Base-by-base conservation (phyloP, 2,329 filamentous ascomycete genomes). In the Hysterium pulicare region DNA sequence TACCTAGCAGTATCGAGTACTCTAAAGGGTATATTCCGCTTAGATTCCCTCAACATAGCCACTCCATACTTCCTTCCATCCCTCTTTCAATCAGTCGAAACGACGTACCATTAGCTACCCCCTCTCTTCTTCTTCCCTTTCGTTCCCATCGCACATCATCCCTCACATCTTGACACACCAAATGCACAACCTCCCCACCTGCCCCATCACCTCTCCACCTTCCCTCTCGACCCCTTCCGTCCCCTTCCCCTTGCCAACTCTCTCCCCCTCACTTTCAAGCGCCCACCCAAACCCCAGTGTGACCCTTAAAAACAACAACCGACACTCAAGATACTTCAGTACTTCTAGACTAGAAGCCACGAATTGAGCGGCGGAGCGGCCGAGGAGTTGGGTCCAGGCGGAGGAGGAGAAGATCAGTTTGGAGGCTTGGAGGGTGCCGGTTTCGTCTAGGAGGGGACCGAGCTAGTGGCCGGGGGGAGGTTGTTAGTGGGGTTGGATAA, bases 251-350 rank as follows among this genome's bases (percentile, higher is more conserved):
- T 38, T 17, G 15, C 10, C 40, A 22, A 3, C n/a, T 30, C 24
- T 30, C 41, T 21, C 24, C 34, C 20, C 11, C 42, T 3, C 17
- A 31, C 19, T 44, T 58, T 61, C 55, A 16, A 67, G 58, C 15
- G 67, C 69, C 74, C 79, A 77, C 1, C 76, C 79, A 54, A 83
- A 79, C 4, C 74, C 68, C 51, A 83, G 48, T 13, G 73, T 79
- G 7, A 80, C 52, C 13, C 78, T 69, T 37, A 77, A 59, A 48
- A 75, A 80, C 11, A 75, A 40, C 36, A 82, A 52, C 3, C 74
- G 64, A 47, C 76, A 71, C 49, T 82, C 76, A 4, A 82, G 56
- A 33, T 69, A 66, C 41, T 65, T 65, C n/a, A 81, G 47, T 15
- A 67, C 64, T 10, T 73, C 68, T 0, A 57, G 45, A 10, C 61